Conservation (phyloP, 73 alveolate genomes). For the Paramecium octaurelia region DNA sequence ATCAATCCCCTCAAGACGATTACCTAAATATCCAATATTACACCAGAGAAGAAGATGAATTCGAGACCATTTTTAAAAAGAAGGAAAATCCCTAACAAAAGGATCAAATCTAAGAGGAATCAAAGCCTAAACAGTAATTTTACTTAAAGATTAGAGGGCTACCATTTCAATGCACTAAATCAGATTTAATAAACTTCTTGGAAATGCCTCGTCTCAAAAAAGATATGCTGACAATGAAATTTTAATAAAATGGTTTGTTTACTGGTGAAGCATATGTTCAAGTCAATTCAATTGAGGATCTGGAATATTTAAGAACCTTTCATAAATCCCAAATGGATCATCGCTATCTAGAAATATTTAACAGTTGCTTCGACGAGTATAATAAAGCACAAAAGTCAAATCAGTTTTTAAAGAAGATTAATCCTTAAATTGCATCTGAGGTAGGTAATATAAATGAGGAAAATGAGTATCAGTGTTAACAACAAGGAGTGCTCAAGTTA, state of each 20-base stretch:
- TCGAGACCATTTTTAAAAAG: neutral
- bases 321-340: constrained; percentile 21
- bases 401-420: neutral
- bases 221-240: neutral
- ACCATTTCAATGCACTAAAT: neutral
- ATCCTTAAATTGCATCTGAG: neutral
- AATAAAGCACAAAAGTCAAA: neutral
- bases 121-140: neutral
- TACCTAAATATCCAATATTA: neutral
- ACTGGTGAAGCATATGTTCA: neutral
- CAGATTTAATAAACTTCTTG: neutral
- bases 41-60: neutral
- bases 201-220: neutral
- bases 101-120: neutral
- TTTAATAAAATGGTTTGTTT: neutral
- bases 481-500: neutral
- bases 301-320: neutral
- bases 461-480: neutral
- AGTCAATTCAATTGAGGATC: neutral
- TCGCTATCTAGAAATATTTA: constrained; percentile 2
- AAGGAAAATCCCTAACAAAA: neutral
- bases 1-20: neutral
- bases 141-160: constrained; percentile 8
- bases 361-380: neutral
- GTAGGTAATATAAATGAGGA: neutral